Evolutionary conservation across 495 filamentous ascomycete species (phyloP), one percentile per base, ranked within the genome.

Genomic region (Xylaria nigripes): DNA sequence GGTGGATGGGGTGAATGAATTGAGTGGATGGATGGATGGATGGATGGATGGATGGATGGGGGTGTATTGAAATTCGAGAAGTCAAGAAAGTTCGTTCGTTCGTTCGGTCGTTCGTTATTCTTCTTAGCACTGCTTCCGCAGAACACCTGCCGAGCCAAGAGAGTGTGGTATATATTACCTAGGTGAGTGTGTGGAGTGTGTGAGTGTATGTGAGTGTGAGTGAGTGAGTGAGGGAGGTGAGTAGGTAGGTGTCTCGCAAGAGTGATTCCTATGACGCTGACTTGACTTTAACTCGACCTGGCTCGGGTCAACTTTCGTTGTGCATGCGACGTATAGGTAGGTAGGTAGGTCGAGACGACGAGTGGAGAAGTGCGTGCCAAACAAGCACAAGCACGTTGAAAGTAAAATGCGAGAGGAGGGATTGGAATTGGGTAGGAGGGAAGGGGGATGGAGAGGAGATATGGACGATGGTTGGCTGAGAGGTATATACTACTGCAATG

Each of bases 371-470:
- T 27, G 25, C 30, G 29, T 45, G 41, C 27, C 22, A 21, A 21
- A 10, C 25, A 41, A 43, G 22, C 32, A 54, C 32, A 36, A 44
- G 50, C 42, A 46, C 51, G 41, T 41, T 34, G 45, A 42, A 55
- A 48, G 45, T 55, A 36, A 55, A 53, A 53, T 53, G 51, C 52
- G 21, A 48, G 43, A 45, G 10, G 52, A 48, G 34, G 45, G 34
- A n/a, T n/a, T 34, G n/a, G n/a, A n/a, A n/a, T 55, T 43, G 44
- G 53, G n/a, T n/a, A n/a, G n/a, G n/a, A n/a, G n/a, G n/a, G n/a
- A n/a, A n/a, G n/a, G n/a, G n/a, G 53, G 19, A 27, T 24, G 30
- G 53, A 55, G 38, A 50, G 53, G 46, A 49, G 45, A 55, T 49
- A 55, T 48, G 53, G 53, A 24, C 45, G 46, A 13, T 50, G 45